Conservation (phyloP, 2,329 filamentous ascomycete genomes). For the Calonectria hongkongensis region DNA sequence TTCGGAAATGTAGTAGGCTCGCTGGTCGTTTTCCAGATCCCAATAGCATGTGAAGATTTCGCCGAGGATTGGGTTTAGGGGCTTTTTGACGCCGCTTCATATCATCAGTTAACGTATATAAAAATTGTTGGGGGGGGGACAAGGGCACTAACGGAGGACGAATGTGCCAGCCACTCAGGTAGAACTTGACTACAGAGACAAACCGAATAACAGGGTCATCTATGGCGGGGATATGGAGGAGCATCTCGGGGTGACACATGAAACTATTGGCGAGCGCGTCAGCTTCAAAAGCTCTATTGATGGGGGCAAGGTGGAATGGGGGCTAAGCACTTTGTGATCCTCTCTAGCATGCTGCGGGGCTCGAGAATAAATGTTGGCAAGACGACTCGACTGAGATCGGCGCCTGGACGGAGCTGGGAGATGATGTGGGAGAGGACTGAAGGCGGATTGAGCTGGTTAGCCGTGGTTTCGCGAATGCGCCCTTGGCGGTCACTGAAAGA, state of each 20-base stretch:
- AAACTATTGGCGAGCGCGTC: slow-evolving; percentile 76
- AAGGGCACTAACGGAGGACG: slow-evolving; percentile 86
- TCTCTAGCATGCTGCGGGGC: slow-evolving; percentile 97
- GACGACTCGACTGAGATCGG: slow-evolving; percentile 94
- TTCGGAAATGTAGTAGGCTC: slow-evolving; percentile 96
- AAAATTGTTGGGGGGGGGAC: not conserved
- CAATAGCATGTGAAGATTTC: slow-evolving; percentile 97
- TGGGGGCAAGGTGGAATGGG: slow-evolving; percentile 5
- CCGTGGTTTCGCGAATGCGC: slow-evolving; percentile 37
- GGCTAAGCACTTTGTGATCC: slow-evolving; percentile 90
- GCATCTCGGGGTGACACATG: slow-evolving; percentile 98
- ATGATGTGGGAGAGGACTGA: slow-evolving; percentile 97
- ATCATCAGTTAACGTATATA: slow-evolving; percentile 47
- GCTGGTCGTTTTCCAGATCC: slow-evolving; percentile 89
- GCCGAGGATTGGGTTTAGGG: slow-evolving; percentile 95
- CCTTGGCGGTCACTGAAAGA: slow-evolving; percentile 26
- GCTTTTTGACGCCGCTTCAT: slow-evolving; percentile 94
- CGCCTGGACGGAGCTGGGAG: slow-evolving; percentile 94
- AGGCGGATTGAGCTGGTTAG: slow-evolving; percentile 44
- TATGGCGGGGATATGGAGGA: slow-evolving; percentile 89
- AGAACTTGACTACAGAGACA: slow-evolving; percentile 97
- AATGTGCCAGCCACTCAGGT: slow-evolving; percentile 98
- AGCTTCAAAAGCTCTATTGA: slow-evolving; percentile 32
- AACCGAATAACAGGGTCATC: slow-evolving; percentile 94
- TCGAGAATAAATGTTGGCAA: slow-evolving; percentile 98